A percentile compares a stretch with the other conserved stretches of the same genome.
Evolutionary conservation across 352 stramenopile genomes (phyloP).

Genomic region (Phytophthora tentaculata): DNA sequence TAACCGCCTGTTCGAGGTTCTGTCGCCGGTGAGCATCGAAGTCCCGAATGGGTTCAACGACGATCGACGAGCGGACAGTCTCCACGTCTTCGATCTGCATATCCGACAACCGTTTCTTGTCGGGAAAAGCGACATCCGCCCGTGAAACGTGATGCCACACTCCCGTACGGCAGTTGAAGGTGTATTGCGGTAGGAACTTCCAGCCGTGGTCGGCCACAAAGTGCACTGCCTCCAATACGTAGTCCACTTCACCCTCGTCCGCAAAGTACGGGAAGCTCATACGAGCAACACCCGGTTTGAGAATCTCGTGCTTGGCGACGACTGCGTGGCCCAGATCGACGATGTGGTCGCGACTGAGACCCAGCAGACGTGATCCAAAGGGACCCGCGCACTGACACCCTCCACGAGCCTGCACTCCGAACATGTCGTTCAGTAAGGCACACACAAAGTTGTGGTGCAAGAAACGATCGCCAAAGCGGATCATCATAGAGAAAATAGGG

Average conservation of each 20-base stretch:
- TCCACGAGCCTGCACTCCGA: constrained; percentile 89
- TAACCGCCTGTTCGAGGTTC: constrained; percentile 29
- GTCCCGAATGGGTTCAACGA: constrained; percentile 20
- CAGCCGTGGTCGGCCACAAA: constrained; percentile 94
- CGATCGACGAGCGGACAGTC: constrained; percentile 1
- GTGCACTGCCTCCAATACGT: constrained; percentile 92
- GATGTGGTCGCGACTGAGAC: constrained; percentile 77
- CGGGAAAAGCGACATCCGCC: constrained; percentile 20
- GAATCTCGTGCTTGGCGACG: constrained; percentile 90
- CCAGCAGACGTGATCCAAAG: constrained; percentile 93
- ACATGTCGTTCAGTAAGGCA: constrained; percentile 97
- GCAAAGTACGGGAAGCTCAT: constrained; percentile 93
- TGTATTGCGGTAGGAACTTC: constrained; percentile 95
- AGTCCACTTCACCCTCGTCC: constrained; percentile 87
- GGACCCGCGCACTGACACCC: constrained; percentile 91
- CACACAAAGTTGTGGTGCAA: constrained; percentile 99
- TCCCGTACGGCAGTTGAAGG: constrained; percentile 94
- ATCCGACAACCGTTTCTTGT: constrained; percentile 27
- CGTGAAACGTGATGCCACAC: constrained; percentile 81
- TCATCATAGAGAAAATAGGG: constrained; percentile 96
- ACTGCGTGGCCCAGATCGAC: constrained; percentile 84
- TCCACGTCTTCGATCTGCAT: constrained; percentile 25
- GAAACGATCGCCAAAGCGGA: constrained; percentile 88
- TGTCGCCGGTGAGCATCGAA: constrained; percentile 18
- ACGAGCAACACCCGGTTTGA: constrained; percentile 95